A percentile compares a stretch with the other conserved stretches of the same genome.
Conservation (phyloP, 176 grass and related monocot species). For the Aechmea fasciata region DNA sequence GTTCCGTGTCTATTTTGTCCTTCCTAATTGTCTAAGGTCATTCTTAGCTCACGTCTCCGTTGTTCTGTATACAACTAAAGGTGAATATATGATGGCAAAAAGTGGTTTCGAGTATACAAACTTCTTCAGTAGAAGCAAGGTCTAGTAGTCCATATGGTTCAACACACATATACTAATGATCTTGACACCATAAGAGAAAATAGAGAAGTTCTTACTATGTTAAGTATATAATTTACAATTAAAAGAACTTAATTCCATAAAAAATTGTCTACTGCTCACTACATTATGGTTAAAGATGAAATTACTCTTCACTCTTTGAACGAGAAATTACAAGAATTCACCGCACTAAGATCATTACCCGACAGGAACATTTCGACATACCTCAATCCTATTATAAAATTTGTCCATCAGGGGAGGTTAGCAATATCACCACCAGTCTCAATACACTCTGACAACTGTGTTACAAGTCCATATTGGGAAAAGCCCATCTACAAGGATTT, state of each 20-base stretch:
- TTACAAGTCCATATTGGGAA: neutral
- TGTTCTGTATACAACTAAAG: too few relatives aligned
- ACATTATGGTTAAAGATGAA: neutral
- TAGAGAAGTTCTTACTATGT: neutral
- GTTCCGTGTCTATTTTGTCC: too few relatives aligned
- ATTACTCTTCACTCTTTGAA: neutral
- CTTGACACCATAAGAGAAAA: neutral
- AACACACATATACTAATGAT: too few relatives aligned
- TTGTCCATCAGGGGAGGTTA: neutral
- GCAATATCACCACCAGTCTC: neutral
- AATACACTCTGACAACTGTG: neutral
- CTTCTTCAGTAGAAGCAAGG: too few relatives aligned
- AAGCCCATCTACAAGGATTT: slow-evolving; percentile 8
- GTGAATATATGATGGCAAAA: too few relatives aligned
- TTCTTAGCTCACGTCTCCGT: too few relatives aligned
- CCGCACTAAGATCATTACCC: neutral
- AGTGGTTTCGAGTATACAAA: too few relatives aligned
- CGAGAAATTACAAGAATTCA: neutral
- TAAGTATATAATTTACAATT: slow-evolving; percentile 2
- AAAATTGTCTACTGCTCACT: neutral
- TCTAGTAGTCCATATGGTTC: too few relatives aligned
- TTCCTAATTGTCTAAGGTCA: too few relatives aligned
- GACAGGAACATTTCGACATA: slow-evolving; percentile 1
- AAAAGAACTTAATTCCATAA: neutral
- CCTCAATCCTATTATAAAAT: neutral